Conservation (phyloP, 306 rosid species). For the Castanea sativa region DNA sequence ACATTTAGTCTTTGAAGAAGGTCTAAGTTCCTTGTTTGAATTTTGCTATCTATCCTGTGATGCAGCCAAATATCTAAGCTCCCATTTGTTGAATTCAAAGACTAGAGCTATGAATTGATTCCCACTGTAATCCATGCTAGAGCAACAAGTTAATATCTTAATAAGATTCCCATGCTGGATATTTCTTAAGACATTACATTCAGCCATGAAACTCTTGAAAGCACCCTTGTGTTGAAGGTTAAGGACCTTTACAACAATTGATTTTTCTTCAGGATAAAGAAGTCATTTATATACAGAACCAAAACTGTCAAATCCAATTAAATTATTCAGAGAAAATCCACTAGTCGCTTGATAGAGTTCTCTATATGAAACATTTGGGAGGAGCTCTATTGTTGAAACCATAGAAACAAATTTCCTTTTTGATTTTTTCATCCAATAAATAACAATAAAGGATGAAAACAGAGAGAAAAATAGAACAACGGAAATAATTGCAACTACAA, state of each 20-base stretch:
- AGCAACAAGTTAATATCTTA: slow-evolving; percentile 31
- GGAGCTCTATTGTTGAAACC: not conserved
- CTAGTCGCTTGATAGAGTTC: too few species aligned
- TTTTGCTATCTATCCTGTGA: not conserved
- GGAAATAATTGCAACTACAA: slow-evolving; percentile 1
- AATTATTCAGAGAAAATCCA: too few species aligned
- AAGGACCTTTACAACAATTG: slow-evolving; percentile 30
- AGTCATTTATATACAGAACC: slow-evolving; percentile 26
- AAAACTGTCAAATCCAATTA: slow-evolving; percentile 17
- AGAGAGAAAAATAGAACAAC: slow-evolving; percentile 12
- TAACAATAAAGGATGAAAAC: not conserved
- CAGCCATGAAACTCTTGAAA: slow-evolving; percentile 15
- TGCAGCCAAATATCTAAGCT: slow-evolving; percentile 34
- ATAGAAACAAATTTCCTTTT: not conserved
- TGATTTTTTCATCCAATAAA: not conserved
- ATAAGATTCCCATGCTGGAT: slow-evolving; percentile 27
- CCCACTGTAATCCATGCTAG: slow-evolving; percentile 20
- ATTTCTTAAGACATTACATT: slow-evolving; percentile 13
- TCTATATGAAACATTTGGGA: not conserved
- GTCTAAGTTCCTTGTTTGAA: not conserved
- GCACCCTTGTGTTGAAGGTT: slow-evolving; percentile 21
- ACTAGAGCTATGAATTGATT: slow-evolving; percentile 30
- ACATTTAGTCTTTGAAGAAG: slow-evolving; percentile 26
- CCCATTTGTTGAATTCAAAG: slow-evolving; percentile 22
- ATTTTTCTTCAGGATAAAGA: slow-evolving; percentile 1